Conservation (phyloP, 345 rosid species). For the Clarkia xantiana region DNA sequence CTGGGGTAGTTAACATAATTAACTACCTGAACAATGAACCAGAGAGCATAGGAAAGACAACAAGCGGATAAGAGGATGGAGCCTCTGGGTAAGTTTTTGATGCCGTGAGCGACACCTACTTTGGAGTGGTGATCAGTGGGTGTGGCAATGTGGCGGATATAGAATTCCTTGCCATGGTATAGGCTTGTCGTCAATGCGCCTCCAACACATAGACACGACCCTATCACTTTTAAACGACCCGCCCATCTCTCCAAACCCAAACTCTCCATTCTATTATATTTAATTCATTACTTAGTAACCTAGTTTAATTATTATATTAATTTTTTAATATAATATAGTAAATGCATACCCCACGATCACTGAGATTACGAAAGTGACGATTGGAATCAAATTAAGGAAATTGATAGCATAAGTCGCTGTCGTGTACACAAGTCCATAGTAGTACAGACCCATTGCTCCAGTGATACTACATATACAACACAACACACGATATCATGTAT, state of each 20-base stretch:
- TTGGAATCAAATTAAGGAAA: conserved; percentile 28
- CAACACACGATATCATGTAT: too few relatives aligned
- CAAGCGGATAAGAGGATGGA: conserved; percentile 19
- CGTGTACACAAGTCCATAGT: conserved; percentile 31
- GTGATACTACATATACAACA: conserved; percentile 20
- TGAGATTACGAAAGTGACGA: conserved; percentile 28
- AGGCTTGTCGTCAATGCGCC: conserved; percentile 21
- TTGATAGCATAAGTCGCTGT: conserved; percentile 30
- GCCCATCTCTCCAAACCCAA: conserved; percentile 13
- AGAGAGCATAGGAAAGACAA: conserved; percentile 20
- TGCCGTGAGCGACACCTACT: neutral
- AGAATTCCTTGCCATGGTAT: conserved; percentile 22
- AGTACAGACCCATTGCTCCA: conserved; percentile 28
- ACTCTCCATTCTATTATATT: conserved; percentile 18
- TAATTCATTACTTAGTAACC: neutral
- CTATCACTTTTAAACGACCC: conserved; percentile 23
- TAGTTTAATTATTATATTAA: neutral
- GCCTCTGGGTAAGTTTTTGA: conserved; percentile 18
- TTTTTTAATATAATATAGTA: too few relatives aligned
- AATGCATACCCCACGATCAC: conserved; percentile 15
- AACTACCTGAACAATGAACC: conserved; percentile 34
- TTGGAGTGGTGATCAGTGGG: neutral
- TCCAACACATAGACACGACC: conserved; percentile 26
- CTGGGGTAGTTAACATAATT: neutral
- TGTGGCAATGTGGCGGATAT: conserved; percentile 3